phyloP scores from a whole-genome alignment of 176 grass and related monocot genomes.

The Paspalum vaginatum region DNA sequence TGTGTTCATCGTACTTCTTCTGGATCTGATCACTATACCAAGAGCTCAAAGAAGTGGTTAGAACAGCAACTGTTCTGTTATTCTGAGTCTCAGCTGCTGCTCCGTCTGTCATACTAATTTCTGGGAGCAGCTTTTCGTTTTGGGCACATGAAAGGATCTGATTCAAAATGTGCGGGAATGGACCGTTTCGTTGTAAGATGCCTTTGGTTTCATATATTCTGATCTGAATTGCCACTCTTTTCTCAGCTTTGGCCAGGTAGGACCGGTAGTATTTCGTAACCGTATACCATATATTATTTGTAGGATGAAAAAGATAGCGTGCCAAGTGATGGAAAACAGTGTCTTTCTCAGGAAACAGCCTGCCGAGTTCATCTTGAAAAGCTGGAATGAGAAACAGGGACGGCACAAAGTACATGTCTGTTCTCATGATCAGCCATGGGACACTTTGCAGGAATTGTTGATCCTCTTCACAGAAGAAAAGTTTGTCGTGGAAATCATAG shows the following conservation, averaged over 20 bases:
- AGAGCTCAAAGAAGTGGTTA: conserved; percentile 61
- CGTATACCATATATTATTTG: conserved; percentile 65
- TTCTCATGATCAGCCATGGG: conserved; percentile 69
- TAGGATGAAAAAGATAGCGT: conserved; percentile 72
- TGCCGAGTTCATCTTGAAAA: conserved; percentile 59
- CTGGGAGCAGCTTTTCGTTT: conserved; percentile 56
- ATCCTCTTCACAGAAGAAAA: conserved; percentile 78
- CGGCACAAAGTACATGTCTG: conserved; percentile 68
- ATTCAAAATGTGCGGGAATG: conserved; percentile 54
- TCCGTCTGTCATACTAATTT: conserved; percentile 35
- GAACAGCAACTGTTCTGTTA: conserved; percentile 43
- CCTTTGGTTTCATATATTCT: conserved; percentile 50
- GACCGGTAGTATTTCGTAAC: conserved; percentile 58
- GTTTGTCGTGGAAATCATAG: conserved; percentile 56
- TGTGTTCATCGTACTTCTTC: conserved; percentile 53
- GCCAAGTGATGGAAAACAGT: conserved; percentile 76
- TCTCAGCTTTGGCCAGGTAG: conserved; percentile 59
- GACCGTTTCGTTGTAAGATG: conserved; percentile 53
- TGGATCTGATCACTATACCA: conserved; percentile 64
- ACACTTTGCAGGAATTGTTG: conserved; percentile 62
- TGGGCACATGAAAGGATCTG: conserved; percentile 72
- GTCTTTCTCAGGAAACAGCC: conserved; percentile 71
- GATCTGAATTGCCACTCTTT: conserved; percentile 69
- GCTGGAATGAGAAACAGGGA: conserved; percentile 64
- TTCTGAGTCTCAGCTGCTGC: neutral